Conservation (phyloP, 129 eudicot genomes). For the Rutidosis leptorrhynchoides region DNA sequence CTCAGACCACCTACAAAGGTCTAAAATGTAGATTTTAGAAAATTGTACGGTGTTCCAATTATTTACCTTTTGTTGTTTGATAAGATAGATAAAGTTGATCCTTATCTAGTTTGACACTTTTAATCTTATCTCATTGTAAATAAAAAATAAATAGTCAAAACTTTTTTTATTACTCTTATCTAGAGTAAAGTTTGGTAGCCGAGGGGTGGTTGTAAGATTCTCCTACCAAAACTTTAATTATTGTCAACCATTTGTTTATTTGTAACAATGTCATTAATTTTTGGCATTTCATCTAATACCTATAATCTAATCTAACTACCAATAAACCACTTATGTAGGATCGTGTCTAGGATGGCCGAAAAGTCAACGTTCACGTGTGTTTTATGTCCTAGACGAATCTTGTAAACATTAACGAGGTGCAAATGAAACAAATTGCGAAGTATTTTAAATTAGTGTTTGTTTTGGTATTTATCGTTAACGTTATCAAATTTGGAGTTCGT, state of each 20-base stretch:
- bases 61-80: not conserved
- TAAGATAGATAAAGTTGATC: slow-evolving; percentile 15
- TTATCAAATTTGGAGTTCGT: not conserved
- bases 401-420: not conserved
- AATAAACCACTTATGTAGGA: not conserved
- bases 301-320: not conserved
- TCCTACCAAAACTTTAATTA: slow-evolving; percentile 14
- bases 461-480: not conserved
- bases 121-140: slow-evolving; percentile 28
- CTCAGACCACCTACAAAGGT: not conserved
- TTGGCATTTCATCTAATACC: slow-evolving; percentile 5
- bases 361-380: not conserved
- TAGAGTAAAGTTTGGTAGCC: slow-evolving; percentile 23
- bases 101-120: slow-evolving; percentile 26
- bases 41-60: not conserved
- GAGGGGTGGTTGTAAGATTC: slow-evolving; percentile 23
- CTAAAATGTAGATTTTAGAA: not conserved
- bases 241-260: slow-evolving; percentile 3
- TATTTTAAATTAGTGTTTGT: not conserved
- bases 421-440: not conserved
- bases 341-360: not conserved
- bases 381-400: too few species aligned
- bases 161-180: slow-evolving; percentile 13
- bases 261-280: not conserved
- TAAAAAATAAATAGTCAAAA: not conserved